Evolutionary conservation across 306 rosid genomes (phyloP).

Genomic region (Castanea crenata): DNA sequence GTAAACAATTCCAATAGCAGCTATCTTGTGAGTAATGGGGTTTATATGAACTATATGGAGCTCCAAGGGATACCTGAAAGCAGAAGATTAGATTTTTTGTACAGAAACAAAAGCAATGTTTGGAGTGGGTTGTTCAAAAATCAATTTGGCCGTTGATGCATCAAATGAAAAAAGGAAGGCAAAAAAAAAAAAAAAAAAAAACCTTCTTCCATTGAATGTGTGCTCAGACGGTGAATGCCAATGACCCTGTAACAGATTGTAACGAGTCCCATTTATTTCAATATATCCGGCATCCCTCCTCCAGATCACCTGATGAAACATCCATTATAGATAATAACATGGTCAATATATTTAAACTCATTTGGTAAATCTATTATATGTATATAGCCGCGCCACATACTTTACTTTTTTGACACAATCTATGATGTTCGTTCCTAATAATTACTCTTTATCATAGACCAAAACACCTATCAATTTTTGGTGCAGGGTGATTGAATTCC

Average conservation of each 20-base stretch:
- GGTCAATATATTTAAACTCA: neutral
- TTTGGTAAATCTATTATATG: neutral
- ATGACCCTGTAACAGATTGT: constrained; percentile 54
- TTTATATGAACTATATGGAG: constrained; percentile 54
- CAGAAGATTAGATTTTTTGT: neutral
- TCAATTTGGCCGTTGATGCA: no score
- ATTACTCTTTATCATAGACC: no score
- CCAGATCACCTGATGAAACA: constrained; percentile 57
- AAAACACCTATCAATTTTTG: neutral
- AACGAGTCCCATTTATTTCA: constrained; percentile 55
- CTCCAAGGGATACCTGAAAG: constrained; percentile 61
- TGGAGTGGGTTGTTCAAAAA: neutral
- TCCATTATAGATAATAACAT: neutral
- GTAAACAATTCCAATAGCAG: constrained; percentile 61
- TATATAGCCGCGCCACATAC: no score
- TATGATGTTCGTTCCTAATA: no score
- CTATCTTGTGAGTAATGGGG: constrained; percentile 29
- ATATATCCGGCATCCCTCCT: constrained; percentile 57
- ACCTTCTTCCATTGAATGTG: constrained; percentile 62
- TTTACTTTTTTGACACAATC: no score
- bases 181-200: constrained; percentile 23
- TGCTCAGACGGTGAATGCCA: constrained; percentile 94
- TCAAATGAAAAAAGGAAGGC: neutral
- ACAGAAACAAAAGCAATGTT: neutral
- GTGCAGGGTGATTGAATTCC: no score